A percentile compares a stretch with the other conserved stretches of the same genome.
phyloP scores from a whole-genome alignment of 192 early-diverging fungal genomes.

The Gaertneriomyces sp. region DNA sequence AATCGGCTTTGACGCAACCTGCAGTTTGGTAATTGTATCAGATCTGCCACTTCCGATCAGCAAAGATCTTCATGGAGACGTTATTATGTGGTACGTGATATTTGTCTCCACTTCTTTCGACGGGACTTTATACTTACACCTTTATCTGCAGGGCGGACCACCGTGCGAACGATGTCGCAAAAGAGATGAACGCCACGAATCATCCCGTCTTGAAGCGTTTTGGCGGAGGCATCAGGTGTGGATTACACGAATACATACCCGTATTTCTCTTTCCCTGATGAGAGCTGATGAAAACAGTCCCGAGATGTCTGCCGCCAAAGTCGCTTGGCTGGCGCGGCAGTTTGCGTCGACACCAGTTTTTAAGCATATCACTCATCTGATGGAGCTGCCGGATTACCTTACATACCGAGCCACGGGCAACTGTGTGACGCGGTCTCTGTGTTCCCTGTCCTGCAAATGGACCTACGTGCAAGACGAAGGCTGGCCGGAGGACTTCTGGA shows the following conservation, averaged over 20 bases:
- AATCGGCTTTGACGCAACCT: conserved; percentile 77
- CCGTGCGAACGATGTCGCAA: conserved; percentile 59
- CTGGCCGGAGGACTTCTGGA: conserved; percentile 57
- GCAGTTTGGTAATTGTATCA: conserved; percentile 58
- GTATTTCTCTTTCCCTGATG: conserved; percentile 23
- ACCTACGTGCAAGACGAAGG: conserved; percentile 50
- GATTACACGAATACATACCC: neutral
- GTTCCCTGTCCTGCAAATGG: conserved; percentile 71
- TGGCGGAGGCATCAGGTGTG: conserved; percentile 53
- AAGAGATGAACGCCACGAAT: conserved; percentile 53
- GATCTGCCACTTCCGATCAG: conserved; percentile 44
- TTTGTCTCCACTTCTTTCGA: no score
- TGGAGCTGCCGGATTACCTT: conserved; percentile 75
- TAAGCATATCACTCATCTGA: conserved; percentile 37
- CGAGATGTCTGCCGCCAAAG: conserved; percentile 79
- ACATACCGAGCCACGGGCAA: conserved; percentile 61
- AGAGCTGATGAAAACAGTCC: conserved; percentile 21
- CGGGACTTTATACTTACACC: no score
- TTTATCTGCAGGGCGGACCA: conserved; percentile 61
- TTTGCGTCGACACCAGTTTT: conserved; percentile 1
- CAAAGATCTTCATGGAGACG: conserved; percentile 42
- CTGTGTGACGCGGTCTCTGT: conserved; percentile 41
- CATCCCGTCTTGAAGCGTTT: conserved; percentile 58
- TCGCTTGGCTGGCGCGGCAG: conserved; percentile 55
- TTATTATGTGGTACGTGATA: conserved; percentile 41